Base-by-base conservation (phyloP, 2,329 filamentous ascomycete genomes). In the Aureobasidium sp. region DNA sequence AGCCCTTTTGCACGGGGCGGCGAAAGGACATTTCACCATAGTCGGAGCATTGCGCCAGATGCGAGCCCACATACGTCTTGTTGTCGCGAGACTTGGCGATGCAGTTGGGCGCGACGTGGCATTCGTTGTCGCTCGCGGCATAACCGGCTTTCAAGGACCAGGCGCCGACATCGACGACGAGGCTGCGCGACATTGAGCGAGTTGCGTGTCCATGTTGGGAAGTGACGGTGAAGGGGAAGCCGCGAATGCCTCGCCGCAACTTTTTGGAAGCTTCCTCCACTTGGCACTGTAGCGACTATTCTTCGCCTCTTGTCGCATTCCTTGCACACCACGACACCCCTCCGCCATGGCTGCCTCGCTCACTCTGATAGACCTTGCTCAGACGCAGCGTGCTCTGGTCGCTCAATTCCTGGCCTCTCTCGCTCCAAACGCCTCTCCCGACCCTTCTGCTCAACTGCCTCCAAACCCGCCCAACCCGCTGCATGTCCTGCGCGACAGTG, bases 131-230 rank as follows among this genome's bases (percentile, higher is more conserved):
- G 41, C 8, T 35, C 19, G 59, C 56, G 3, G 71, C 81, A 62
- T 91, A 85, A 50, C 93, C 93, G 14, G 90, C 90, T 73, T 98
- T 98, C 68, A 98, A 80, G 6, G 84, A 90, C 70, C 88, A 85
- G 38, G 85, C 90, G 66, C 93, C 93, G 73, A 97, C 96, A 73
- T 98, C 93, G 64, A 98, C 77, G 40, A 98, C 79, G 14, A 47
- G 42, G 29, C 29, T 47, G 24, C 6, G 30, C 42, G 42, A 47
- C 42, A 47, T 47, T 47, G 30, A 47, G 42, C 19, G 42, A 47
- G 29, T 35, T 30, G 7, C 27, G 7, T 29, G 30, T 45, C 17
- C 42, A 45, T 45, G 29, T 35, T 47, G n/a, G 25, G n/a, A n/a
- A n/a, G n/a, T n/a, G n/a, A n/a, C n/a, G n/a, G n/a, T n/a, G n/a